Evolutionary conservation across 2,329 filamentous ascomycete genomes (phyloP).

Genomic region (Alternaria alternata): DNA sequence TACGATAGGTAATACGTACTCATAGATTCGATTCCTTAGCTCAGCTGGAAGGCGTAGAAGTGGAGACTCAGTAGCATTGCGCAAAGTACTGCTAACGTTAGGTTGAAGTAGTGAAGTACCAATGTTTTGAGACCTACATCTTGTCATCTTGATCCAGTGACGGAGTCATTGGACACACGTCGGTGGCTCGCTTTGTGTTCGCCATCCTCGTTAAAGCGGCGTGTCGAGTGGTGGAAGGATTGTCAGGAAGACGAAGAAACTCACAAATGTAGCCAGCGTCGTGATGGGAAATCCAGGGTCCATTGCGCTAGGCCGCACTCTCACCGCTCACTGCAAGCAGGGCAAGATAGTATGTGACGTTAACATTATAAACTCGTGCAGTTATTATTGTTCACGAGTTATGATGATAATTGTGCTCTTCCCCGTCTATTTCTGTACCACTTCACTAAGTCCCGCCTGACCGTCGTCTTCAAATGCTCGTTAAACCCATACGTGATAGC

Average conservation of each 20-base stretch:
- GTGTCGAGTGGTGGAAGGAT: neutral
- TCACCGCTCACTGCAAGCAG: neutral
- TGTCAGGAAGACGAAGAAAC: rapidly evolving
- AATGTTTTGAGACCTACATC: neutral
- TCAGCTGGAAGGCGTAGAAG: neutral
- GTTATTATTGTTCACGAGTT: neutral
- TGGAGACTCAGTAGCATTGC: neutral
- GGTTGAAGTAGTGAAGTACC: neutral
- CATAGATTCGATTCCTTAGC: neutral
- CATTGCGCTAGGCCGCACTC: neutral
- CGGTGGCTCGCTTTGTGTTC: neutral
- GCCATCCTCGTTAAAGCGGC: neutral
- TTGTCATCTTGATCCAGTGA: neutral
- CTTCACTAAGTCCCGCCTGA: neutral
- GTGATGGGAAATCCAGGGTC: neutral
- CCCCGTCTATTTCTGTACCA: neutral
- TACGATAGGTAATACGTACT: neutral
- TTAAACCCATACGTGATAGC: conserved; percentile 30
- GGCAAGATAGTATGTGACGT: neutral
- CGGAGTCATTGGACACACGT: rapidly evolving
- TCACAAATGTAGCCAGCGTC: neutral
- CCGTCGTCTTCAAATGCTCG: conserved; percentile 18
- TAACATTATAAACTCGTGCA: neutral
- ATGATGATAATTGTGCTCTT: neutral
- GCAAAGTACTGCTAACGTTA: neutral